A percentile compares a stretch with the other conserved stretches of the same genome.
Evolutionary conservation across 768 basidiomycete genomes (phyloP).

Genomic region (Dacryopinax primogenitus): DNA sequence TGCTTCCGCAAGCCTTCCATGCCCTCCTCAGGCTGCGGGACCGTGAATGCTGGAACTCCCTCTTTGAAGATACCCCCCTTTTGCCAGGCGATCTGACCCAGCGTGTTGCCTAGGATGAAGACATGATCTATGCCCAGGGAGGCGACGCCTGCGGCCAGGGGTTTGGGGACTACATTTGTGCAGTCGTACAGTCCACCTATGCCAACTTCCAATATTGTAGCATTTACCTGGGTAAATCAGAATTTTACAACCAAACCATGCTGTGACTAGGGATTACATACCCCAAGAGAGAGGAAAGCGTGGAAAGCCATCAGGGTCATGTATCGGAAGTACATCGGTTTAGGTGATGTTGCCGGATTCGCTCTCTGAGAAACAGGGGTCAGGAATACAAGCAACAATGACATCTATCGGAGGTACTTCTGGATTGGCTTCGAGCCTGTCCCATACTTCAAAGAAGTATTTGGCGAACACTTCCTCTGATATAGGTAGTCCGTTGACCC

Average conservation of each 20-base stretch:
- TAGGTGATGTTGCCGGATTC: slow-evolving; percentile 42
- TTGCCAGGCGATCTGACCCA: slow-evolving; percentile 83
- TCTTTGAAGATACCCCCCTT: slow-evolving; percentile 96
- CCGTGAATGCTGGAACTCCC: slow-evolving; percentile 74
- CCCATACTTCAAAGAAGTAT: slow-evolving; percentile 96
- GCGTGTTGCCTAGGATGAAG: slow-evolving; percentile 70
- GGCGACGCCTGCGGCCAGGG: slow-evolving; percentile 80
- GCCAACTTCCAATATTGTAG: slow-evolving; percentile 90
- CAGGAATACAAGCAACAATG: not conserved
- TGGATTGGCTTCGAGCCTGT: slow-evolving; percentile 50
- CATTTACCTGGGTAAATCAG: slow-evolving; percentile 45
- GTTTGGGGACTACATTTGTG: slow-evolving; percentile 87
- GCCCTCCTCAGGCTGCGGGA: slow-evolving; percentile 59
- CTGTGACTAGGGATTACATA: slow-evolving; percentile 15
- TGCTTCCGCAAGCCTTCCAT: slow-evolving; percentile 52
- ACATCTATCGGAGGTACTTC: slow-evolving; percentile 12
- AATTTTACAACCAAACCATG: not conserved
- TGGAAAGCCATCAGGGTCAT: slow-evolving; percentile 88
- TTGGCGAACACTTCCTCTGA: slow-evolving; percentile 78
- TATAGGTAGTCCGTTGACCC: slow-evolving; percentile 80
- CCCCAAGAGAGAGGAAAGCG: slow-evolving; percentile 64
- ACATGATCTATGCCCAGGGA: slow-evolving; percentile 89
- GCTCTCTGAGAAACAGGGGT: slow-evolving; percentile 31
- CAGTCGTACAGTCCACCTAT: slow-evolving; percentile 90
- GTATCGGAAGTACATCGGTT: slow-evolving; percentile 90